Base-by-base conservation (phyloP, 179 eudicot genomes). In the Beta macrorhiza region DNA sequence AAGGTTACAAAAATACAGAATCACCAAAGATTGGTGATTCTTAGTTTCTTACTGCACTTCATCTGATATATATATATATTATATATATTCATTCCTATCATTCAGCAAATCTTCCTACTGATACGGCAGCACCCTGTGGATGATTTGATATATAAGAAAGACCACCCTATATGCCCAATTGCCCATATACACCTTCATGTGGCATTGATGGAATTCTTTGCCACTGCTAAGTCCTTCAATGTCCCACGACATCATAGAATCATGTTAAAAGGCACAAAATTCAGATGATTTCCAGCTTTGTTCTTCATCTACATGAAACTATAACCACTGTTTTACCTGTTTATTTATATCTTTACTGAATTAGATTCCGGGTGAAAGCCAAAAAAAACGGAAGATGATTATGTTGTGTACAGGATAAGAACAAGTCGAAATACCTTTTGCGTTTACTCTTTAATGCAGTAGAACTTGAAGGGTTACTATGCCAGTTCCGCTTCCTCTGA, bases 401-500 rank as follows among this genome's bases (percentile, higher is more conserved):
- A 14, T 42, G 49, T 14, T 72, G 53, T 20, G 63, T 9, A 78
- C n/a, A 58, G 51, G 61, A n/a, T 32, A 56, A 73, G 52, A 20
- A 37, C 16, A 57, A 20, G 17, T 45, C 20, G 1, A 42, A 52
- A 4, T 87, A 90, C 95, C 93, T 89, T 84, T 93, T 93, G 86
- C 93, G 94, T 77, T 91, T 93, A 82, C 90, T 90, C 88, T 91
- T 93, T 76, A 86, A 32, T 83, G 85, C 83, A 65, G 86, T 90
- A 45, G 97, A 93, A 81, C 91, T 82, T 56, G 97, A 91, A 64
- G 95, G 91, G 76, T 88, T 92, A 75, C 92, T 90, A 83, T 93
- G 97, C 97, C 96, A 92, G 78, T 93, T 93, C 81, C 97, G 87
- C 87, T 93, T 93, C 78, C 97, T 88, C 82, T 93, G 97, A 75